Evolutionary conservation across 306 rosid genomes (phyloP).

Genomic region (Rubus parviflorus): DNA sequence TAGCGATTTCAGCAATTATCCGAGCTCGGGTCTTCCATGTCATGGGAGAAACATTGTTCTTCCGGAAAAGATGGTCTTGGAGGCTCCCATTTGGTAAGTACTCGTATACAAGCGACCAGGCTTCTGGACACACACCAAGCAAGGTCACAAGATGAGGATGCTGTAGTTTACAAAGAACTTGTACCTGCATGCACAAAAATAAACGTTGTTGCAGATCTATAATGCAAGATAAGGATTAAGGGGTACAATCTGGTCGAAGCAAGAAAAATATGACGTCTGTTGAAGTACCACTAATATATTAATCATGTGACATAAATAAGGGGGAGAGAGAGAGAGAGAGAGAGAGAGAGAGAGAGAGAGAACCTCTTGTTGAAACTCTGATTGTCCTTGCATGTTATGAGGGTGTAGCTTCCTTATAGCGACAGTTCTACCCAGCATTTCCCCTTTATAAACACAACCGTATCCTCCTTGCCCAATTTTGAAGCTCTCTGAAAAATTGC

Average conservation of each 20-base stretch:
- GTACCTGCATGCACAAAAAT: slow-evolving; percentile 59
- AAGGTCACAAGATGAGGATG: slow-evolving; percentile 83
- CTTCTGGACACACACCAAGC: slow-evolving; percentile 86
- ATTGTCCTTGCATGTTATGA: slow-evolving; percentile 57
- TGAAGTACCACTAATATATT: background rate
- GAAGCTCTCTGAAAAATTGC: slow-evolving; percentile 80
- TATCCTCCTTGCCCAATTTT: slow-evolving; percentile 62
- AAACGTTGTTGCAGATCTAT: slow-evolving; percentile 21
- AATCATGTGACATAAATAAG: slow-evolving; percentile 5
- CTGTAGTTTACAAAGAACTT: slow-evolving; percentile 72
- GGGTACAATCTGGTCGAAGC: slow-evolving; percentile 12
- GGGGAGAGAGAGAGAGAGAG: too few species aligned
- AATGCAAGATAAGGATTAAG: slow-evolving; percentile 1
- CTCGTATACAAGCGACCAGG: slow-evolving; percentile 81
- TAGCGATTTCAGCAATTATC: slow-evolving; percentile 73
- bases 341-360: slow-evolving; percentile 19
- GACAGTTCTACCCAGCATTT: slow-evolving; percentile 78
- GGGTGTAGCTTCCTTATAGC: slow-evolving; percentile 65
- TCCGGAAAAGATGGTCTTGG: slow-evolving; percentile 63
- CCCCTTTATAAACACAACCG: slow-evolving; percentile 82
- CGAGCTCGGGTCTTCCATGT: slow-evolving; percentile 70
- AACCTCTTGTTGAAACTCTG: slow-evolving; percentile 80
- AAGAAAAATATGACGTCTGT: background rate
- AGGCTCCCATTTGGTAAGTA: slow-evolving; percentile 81
- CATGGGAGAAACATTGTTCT: slow-evolving; percentile 47